Base-by-base conservation (phyloP, 257 asterid genomes). In the Solanum peruvianum region DNA sequence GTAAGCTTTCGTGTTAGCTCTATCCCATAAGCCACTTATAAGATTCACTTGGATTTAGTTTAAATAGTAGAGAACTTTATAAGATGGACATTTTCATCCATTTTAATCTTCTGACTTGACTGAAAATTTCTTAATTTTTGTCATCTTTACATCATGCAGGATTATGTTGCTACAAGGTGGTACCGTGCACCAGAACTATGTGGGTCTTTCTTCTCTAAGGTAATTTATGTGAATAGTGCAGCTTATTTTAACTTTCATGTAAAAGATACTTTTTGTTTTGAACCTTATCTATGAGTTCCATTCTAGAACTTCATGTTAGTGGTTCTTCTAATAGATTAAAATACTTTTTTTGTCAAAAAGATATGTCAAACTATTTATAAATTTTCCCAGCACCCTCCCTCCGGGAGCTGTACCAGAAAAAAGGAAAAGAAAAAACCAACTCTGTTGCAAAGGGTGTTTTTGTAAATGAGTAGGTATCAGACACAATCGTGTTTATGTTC, bases 81-180 rank as follows among this genome's bases (percentile, higher is more conserved):
- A 29, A 49, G 7, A 18, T 81, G 11, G 69, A 47, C 29, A 2
- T 10, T 78, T 45, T 45, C 84, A 3, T 10, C 10, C 69, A 81
- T 49, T 81, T 72, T 42, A n/a, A n/a, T 76, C 35, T 41, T 76
- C 3, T 42, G 58, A 76, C 12, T 49, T 78, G 64, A 49, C 82
- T 7, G 71, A 52, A 86, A 35, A 25, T 81, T 56, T 70, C 42
- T 77, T 41, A 56, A 69, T 47, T 86, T 52, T 45, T 84, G 18
- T 88, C 85, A 69, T 31, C 20, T 81, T 87, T 72, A 83, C 49
- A 29, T 62, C 31, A 27, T 92, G 86, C 95, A 97, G 99, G 99
- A 97, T 92, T 97, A 97, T 89, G 97, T 96, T 91, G 99, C 98
- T 87, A 96, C 99, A 77, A 95, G 99, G 92, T 96, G 98, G 98